Evolutionary conservation across 2,329 filamentous ascomycete genomes (phyloP), one percentile per base, ranked within the genome.

Genomic region (Nothophoma quercina): DNA sequence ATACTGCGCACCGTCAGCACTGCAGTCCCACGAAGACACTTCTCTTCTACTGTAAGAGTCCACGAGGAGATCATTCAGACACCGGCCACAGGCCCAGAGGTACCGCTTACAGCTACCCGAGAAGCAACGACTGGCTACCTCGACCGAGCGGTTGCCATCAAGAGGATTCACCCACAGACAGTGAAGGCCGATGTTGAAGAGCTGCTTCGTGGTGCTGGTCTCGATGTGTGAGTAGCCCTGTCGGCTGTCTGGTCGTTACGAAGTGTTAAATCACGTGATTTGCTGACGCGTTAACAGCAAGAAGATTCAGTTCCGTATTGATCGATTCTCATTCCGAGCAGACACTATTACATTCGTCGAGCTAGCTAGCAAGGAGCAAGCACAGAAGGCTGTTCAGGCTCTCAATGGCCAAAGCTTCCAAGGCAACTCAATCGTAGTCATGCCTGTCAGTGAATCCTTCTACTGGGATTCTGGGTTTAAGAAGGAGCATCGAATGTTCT

Each of bases 291-390:
- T 35, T 13, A 1, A 15, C 19, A 69, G 66, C 28, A 62, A 58
- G 44, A 56, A 34, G n/a, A 25, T 64, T 1, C 49, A 60, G 26
- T 30, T 64, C 16, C 48, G 26, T n/a, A 4, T 68, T 15, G 58
- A 67, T 45, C 62, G 62, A 23, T 68, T 65, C 50, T 59, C 45
- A 7, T 65, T 64, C 34, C 29, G 48, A 2, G 53, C 52, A 28
- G 43, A 56, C 16, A 51, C 26, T 3, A 43, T 25, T 19, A 61
- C 57, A n/a, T 60, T 54, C 26, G 33, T 64, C 7, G 57, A 68
- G 23, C 39, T 68, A 6, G 54, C 39, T 38, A 58, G 45, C 28
- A 35, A 59, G 18, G 34, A 60, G 32, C 57, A 69, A 55, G 62
- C 50, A 4, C 18, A 58, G n/a, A 49, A 51, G 48, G 58, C 56